These are phyloP conservation scores for Oemleria cerasiformis DNA, from an alignment of 306 rosid genomes.

Conservation along the genomic window DNA sequence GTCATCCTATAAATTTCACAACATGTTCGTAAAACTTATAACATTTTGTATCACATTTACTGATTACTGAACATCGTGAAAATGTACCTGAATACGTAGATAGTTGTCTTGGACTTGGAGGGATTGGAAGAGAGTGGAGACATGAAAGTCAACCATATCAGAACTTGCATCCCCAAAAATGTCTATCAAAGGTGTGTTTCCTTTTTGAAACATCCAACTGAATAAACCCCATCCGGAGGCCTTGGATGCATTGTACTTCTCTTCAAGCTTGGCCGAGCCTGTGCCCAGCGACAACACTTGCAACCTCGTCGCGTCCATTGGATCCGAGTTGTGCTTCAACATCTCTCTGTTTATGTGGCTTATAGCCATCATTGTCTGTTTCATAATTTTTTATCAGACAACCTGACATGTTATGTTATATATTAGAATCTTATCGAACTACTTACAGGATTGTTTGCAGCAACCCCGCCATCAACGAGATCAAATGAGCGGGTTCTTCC, in stretches of 20 bases:
- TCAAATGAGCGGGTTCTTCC: constrained; percentile 24
- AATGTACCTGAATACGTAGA: constrained; percentile 44
- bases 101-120: constrained; percentile 24
- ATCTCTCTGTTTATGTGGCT: constrained; percentile 25
- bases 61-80: background rate
- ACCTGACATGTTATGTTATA: background rate
- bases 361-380: constrained; percentile 42
- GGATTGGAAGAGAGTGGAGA: constrained; percentile 35
- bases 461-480: constrained; percentile 42
- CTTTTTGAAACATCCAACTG: constrained; percentile 30
- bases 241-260: constrained; percentile 30
- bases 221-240: constrained; percentile 37
- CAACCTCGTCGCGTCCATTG: constrained; percentile 21
- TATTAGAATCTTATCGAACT: background rate
- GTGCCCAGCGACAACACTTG: constrained; percentile 45
- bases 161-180: constrained; percentile 33
- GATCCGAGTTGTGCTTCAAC: background rate
- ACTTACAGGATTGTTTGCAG: constrained; percentile 48
- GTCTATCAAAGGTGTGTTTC: constrained; percentile 36
- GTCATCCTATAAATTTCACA: constrained; percentile 18
- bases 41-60: background rate
- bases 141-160: constrained; percentile 44
- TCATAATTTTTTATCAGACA: background rate
- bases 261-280: constrained; percentile 33
- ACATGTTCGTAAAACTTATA: background rate